These are phyloP conservation scores for Maudiozyma barnettii DNA, from an alignment of 805 yeast species.

Conservation along the genomic window DNA sequence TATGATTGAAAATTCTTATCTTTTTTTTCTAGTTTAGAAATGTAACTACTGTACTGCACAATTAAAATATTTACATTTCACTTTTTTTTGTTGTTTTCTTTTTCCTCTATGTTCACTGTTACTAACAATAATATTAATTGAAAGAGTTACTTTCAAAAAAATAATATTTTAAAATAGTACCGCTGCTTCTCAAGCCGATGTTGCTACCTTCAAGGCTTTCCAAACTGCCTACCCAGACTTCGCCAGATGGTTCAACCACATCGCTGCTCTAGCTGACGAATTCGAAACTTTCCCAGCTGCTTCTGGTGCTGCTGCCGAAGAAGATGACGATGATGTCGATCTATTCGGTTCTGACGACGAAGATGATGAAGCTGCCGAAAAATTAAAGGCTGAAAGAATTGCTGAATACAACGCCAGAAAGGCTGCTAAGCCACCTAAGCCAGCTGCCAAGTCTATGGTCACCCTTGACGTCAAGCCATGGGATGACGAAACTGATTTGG, in stretches of 20 bases:
- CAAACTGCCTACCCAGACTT: conserved; percentile 86
- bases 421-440: conserved; percentile 94
- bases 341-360: conserved; percentile 91
- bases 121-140: neutral
- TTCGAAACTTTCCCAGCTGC: conserved; percentile 77
- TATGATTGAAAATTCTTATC: too few species aligned
- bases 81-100: neutral
- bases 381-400: conserved; percentile 92
- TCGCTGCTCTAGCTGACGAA: conserved; percentile 85
- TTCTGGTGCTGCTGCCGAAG: conserved; percentile 43
- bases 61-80: too few species aligned
- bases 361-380: conserved; percentile 95
- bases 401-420: conserved; percentile 97
- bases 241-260: conserved; percentile 98
- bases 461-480: conserved; percentile 98
- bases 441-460: conserved; percentile 96
- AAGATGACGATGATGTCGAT: conserved; percentile 84
- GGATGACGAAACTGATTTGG: conserved; percentile 98
- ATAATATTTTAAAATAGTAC: conserved; percentile 38
- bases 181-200: conserved; percentile 93
- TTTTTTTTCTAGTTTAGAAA: too few species aligned
- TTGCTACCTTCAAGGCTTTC: conserved; percentile 87
- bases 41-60: too few species aligned
- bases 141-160: neutral
- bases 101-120: neutral